Evolutionary conservation across 192 early-diverging fungal species (phyloP), one percentile per base, ranked within the genome.

Genomic region (Backusella liffmaniae): DNA sequence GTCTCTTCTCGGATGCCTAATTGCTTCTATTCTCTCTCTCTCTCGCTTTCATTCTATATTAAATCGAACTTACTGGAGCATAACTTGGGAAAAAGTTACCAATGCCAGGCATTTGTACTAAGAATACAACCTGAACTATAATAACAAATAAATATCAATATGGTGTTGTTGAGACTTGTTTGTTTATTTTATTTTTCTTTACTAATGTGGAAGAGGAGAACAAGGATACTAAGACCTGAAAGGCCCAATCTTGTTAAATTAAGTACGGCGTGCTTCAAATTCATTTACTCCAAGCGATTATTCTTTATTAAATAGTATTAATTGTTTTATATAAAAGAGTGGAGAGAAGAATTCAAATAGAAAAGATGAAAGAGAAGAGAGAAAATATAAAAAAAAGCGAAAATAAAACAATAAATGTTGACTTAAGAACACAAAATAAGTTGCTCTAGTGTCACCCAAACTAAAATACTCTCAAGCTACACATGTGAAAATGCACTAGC

Each of bases 201-300:
- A 62, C 56, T 10, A 4, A 29, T 62, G 4, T 62, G 56, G 26
- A 62, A 62, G 9, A 62, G 26, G 21, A 62, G 56, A 26, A 62
- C 56, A 62, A 62, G 56, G 29, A 62, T 29, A 15, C 56, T 62
- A 13, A 62, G 56, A 62, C 56, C 56, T 12, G 56, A 13, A 62
- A 62, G 56, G 56, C 56, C 56, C 56, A 62, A 62, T 62, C 56
- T 62, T 62, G 56, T 62, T 29, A 62, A 29, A 62, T 62, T 62
- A 29, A 62, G 56, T 62, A 4, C 12, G 56, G 12, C 23, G 23
- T 62, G 56, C 56, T 62, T 62, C 56, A 62, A 62, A 62, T 62
- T 62, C 56, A 62, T 62, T 49, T 62, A 26, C 56, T 62, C 56
- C 21, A 62, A 62, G n/a, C 9, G 0, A 7, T 29, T 44, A 16